phyloP scores from a whole-genome alignment of 2,329 filamentous ascomycete species.

The Apiospora saccharicola region DNA sequence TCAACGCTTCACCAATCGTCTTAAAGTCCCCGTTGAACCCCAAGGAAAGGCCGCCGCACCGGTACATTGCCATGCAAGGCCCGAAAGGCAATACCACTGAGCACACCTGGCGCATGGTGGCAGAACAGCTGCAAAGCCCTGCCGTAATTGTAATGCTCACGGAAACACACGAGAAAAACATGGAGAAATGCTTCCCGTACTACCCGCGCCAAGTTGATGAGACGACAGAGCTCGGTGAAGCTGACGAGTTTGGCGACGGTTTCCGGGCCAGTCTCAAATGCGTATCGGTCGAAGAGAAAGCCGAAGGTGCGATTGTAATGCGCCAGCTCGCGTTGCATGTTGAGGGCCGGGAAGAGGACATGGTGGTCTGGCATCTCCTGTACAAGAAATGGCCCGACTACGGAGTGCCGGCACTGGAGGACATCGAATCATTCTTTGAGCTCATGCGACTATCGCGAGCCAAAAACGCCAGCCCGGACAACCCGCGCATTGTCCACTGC shows the following conservation, averaged over 20 bases:
- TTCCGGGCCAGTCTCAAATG: constrained; percentile 75
- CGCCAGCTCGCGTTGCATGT: constrained; percentile 73
- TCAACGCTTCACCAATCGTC: constrained; percentile 79
- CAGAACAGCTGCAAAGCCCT: constrained; percentile 74
- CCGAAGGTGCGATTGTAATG: constrained; percentile 70
- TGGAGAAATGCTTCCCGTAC: constrained; percentile 89
- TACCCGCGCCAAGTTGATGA: constrained; percentile 70
- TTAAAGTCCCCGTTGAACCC: constrained; percentile 55
- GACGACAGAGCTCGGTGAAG: constrained; percentile 66
- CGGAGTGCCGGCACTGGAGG: constrained; percentile 75
- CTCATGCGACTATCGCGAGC: constrained; percentile 73
- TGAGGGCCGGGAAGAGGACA: constrained; percentile 49
- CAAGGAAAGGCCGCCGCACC: constrained; percentile 48
- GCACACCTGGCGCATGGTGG: constrained; percentile 96
- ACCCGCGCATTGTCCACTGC: constrained; percentile 84
- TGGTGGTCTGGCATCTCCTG: constrained; percentile 78
- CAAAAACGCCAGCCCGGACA: constrained; percentile 61
- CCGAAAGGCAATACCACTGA: constrained; percentile 78
- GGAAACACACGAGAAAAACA: constrained; percentile 78
- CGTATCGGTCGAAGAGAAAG: constrained; percentile 64
- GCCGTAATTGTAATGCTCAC: constrained; percentile 96
- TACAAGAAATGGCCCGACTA: constrained; percentile 94
- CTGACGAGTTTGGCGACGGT: constrained; percentile 69
- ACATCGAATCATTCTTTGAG: constrained; percentile 72
- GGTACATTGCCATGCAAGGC: constrained; percentile 94